These are phyloP conservation scores for Phytophthora boehmeriae DNA, from an alignment of 352 stramenopile species.

Conservation along the genomic window DNA sequence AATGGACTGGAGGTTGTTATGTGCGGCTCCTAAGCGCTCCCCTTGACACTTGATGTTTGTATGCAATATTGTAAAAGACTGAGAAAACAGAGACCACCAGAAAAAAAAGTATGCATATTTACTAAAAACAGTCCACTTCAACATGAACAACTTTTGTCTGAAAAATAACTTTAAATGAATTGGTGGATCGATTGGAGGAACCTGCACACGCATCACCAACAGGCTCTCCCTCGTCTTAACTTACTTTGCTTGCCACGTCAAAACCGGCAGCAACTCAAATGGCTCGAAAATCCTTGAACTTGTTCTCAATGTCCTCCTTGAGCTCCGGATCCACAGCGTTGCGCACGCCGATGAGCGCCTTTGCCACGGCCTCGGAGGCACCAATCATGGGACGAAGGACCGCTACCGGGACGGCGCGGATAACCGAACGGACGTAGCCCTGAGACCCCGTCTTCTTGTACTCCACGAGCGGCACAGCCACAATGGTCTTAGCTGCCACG, in stretches of 20 bases:
- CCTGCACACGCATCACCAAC: constrained; percentile 18
- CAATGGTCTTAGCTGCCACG: constrained; percentile 87
- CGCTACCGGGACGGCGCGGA: constrained; percentile 85
- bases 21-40: neutral
- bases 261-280: constrained; percentile 25
- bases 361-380: constrained; percentile 84
- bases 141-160: constrained; percentile 3
- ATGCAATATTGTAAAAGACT: neutral
- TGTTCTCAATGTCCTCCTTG: constrained; percentile 92
- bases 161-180: constrained; percentile 2
- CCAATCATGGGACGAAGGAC: constrained; percentile 89
- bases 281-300: constrained; percentile 88
- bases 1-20: neutral
- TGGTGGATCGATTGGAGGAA: constrained; percentile 14
- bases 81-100: neutral
- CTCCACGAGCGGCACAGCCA: constrained; percentile 88
- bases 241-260: neutral
- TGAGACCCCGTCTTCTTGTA: constrained; percentile 92
- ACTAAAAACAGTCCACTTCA: constrained; percentile 7
- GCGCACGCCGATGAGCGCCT: constrained; percentile 85
- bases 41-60: neutral
- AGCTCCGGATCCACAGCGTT: constrained; percentile 89
- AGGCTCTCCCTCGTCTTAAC: neutral
- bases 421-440: constrained; percentile 88
- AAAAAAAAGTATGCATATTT: neutral